Evolutionary conservation across 345 rosid genomes (phyloP).

Genomic region (Brassica cretica): DNA sequence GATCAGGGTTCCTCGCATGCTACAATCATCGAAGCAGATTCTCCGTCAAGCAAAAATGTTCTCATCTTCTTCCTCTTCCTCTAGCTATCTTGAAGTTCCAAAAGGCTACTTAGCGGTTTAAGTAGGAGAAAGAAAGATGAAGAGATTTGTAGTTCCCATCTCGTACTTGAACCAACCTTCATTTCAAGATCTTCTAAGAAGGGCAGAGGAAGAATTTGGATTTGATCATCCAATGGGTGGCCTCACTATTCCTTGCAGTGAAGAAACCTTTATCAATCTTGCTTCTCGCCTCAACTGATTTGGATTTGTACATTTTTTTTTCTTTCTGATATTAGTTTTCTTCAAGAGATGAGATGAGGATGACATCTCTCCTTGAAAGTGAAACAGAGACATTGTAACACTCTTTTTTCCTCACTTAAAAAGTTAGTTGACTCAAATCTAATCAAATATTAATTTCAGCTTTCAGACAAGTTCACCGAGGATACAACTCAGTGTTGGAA

Average conservation of each 20-base stretch:
- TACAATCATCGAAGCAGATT: conserved; percentile 38
- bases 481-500: conserved; percentile 34
- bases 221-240: conserved; percentile 49
- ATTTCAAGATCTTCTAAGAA: conserved; percentile 40
- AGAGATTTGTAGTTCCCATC: conserved; percentile 45
- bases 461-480: conserved; percentile 25
- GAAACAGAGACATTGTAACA: conserved; percentile 38
- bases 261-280: conserved; percentile 42
- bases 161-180: conserved; percentile 44
- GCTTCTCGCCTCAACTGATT: conserved; percentile 39
- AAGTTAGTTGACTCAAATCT: conserved; percentile 33
- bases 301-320: conserved; percentile 29
- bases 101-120: conserved; percentile 50
- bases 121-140: conserved; percentile 44
- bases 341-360: conserved; percentile 39
- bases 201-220: conserved; percentile 49
- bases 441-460: not conserved
- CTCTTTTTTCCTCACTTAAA: conserved; percentile 38
- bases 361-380: conserved; percentile 40
- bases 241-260: conserved; percentile 48
- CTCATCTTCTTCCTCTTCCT: conserved; percentile 25
- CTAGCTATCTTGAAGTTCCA: conserved; percentile 42
- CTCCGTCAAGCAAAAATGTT: conserved; percentile 32
- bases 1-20: conserved; percentile 29
- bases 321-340: conserved; percentile 13